Evolutionary conservation across 306 rosid genomes (phyloP).

Genomic region (Dryas octopetala): DNA sequence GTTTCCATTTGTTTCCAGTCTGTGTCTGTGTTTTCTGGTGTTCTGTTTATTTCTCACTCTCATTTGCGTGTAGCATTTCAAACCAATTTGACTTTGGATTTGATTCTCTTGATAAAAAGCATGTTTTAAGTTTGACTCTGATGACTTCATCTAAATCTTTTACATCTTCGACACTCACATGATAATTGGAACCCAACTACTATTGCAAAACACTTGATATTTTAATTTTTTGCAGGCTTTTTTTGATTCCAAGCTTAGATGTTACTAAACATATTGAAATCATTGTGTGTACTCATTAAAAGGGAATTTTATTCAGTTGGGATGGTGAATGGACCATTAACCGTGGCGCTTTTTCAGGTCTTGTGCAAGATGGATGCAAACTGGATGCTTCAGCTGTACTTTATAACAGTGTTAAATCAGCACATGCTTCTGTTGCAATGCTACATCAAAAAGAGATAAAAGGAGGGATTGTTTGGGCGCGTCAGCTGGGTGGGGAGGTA

Average conservation of each 20-base stretch:
- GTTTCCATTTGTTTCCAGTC: neutral
- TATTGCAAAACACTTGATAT: neutral
- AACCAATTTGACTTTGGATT: neutral
- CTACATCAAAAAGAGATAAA: conserved; percentile 69
- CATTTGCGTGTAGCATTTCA: neutral
- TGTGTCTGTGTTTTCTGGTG: neutral
- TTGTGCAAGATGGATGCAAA: conserved; percentile 86
- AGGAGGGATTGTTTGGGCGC: conserved; percentile 85
- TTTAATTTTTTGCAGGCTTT: neutral
- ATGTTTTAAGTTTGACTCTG: neutral
- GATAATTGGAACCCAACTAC: neutral
- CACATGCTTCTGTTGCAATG: conserved; percentile 70
- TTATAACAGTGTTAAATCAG: conserved; percentile 87
- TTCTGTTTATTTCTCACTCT: neutral
- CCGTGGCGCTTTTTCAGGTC: conserved; percentile 51
- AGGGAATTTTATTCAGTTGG: conserved; percentile 9
- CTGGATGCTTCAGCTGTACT: conserved; percentile 85
- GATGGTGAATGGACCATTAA: conserved; percentile 17
- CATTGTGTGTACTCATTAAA: neutral
- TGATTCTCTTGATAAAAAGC: neutral
- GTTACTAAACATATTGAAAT: neutral
- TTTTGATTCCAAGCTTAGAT: neutral
- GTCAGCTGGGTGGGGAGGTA: conserved; percentile 98
- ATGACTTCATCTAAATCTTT: neutral
- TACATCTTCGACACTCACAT: neutral